Base-by-base conservation (phyloP, 2,329 filamentous ascomycete species). In the Acrocalymma vagum region DNA sequence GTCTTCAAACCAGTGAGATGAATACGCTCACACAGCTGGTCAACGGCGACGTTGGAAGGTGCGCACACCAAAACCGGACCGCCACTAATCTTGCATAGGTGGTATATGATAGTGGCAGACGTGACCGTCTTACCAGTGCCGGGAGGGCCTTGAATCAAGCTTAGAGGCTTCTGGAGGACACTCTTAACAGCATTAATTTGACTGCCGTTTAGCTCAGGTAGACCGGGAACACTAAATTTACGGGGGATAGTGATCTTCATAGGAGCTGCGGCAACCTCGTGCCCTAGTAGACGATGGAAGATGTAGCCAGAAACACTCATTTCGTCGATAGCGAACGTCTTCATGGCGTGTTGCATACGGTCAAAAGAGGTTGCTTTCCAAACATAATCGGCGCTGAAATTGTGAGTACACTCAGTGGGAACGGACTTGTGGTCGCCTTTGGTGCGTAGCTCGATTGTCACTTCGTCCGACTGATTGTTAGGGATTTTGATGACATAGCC, bases 341-440 rank as follows among this genome's bases (percentile, higher is more conserved):
- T 97, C 93, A 99, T 97, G 38, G 94, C 95, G 54, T 92, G 84
- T 71, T 99, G 94, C 94, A 99, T 99, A 51, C 94, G 92, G 65
- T 99, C 94, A 67, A 99, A 99, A 0, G 93, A 97, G 0, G 95
- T 99, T 10, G 95, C 94, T 70, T 99, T 99, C 94, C 94, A 99
- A 40, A 99, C 94, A 64, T 99, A 99, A 69, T 99, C 94, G 53
- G 93, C 94, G 11, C 91, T 96, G 73, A 99, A 99, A 71, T 96
- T 96, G 73, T 95, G 90, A 0, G 93, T 96, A 71, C 93, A 94
- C 62, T 99, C 93, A 0, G 90, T 96, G 1, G 94, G 94, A 1
- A 97, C 90, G 18, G 88, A 90, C 72, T 97, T 97, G 75, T 97
- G 92, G 66, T 95, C 95, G 48, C 90, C 92, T 50, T 94, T 93